A percentile compares a stretch with the other conserved stretches of the same genome.
Conservation (phyloP, 176 grass and related monocot genomes). For the Triticum urartu region DNA sequence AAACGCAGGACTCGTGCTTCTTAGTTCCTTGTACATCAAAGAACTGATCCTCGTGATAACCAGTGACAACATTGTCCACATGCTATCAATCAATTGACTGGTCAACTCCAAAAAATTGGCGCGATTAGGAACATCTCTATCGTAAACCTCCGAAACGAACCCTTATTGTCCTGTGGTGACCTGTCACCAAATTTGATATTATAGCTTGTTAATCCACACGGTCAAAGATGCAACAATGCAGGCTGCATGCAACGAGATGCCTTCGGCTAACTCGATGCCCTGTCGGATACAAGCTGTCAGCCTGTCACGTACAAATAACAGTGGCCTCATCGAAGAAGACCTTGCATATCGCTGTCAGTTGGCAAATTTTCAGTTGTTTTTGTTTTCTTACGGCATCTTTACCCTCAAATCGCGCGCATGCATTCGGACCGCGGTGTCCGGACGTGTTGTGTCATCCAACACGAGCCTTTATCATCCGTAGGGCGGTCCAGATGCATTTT, state of each 20-base stretch:
- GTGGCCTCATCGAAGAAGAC: conserved; percentile 34
- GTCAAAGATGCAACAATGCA: conserved; percentile 33
- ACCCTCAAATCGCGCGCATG: too few relatives aligned
- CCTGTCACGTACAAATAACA: conserved; percentile 46
- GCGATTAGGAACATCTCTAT: conserved; percentile 48
- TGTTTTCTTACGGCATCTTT: too few relatives aligned
- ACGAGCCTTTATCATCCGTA: too few relatives aligned
- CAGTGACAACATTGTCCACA: conserved; percentile 39
- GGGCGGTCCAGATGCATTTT: too few relatives aligned
- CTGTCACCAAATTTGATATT: conserved; percentile 10
- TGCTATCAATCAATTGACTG: conserved; percentile 5
- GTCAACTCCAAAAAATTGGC: conserved; percentile 53
- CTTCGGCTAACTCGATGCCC: conserved; percentile 4
- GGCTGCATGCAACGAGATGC: conserved; percentile 24
- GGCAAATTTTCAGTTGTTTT: neutral
- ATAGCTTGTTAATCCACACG: neutral
- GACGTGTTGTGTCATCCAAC: too few relatives aligned
- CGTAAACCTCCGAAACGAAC: too few relatives aligned
- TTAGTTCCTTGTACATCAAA: neutral
- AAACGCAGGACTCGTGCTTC: neutral
- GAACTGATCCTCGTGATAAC: neutral
- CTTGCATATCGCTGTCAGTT: neutral
- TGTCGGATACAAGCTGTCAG: conserved; percentile 26
- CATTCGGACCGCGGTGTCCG: too few relatives aligned
- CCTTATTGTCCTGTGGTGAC: too few relatives aligned